Percentiles rank a stretch among this genome's conserved stretches.
Evolutionary conservation across 2,329 filamentous ascomycete genomes (phyloP).

Genomic region (Xylariaceae sp.): DNA sequence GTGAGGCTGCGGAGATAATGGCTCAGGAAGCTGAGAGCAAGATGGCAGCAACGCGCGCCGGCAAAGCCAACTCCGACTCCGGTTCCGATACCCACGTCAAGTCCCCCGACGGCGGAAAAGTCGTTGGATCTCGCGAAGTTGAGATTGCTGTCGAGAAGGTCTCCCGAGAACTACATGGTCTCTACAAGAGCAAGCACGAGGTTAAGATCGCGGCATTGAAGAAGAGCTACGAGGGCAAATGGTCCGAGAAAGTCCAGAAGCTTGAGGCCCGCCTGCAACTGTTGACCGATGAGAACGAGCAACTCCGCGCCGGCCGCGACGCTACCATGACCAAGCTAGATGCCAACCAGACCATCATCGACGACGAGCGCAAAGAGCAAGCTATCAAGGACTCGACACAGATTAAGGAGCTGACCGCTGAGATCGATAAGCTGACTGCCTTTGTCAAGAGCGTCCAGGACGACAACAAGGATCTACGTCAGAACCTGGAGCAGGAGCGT

Average conservation of each 20-base stretch:
- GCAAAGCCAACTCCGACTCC: constrained; percentile 44
- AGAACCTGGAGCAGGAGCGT: constrained; percentile 67
- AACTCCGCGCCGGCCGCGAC: constrained; percentile 62
- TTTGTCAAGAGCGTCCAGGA: constrained; percentile 66
- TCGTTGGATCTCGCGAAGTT: constrained; percentile 55
- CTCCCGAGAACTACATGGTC: constrained; percentile 83
- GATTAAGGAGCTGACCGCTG: constrained; percentile 66
- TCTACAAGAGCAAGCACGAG: constrained; percentile 98
- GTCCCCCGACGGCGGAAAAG: constrained; percentile 39
- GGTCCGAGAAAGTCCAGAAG: constrained; percentile 82
- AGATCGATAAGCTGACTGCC: constrained; percentile 69
- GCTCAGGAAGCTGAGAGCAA: constrained; percentile 73
- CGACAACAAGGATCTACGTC: constrained; percentile 63
- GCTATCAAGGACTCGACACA: constrained; percentile 65
- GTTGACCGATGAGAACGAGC: constrained; percentile 70
- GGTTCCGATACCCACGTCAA: constrained; percentile 20
- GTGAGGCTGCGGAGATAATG: constrained; percentile 70
- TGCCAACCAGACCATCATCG: constrained; percentile 41
- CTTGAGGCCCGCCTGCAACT: constrained; percentile 69
- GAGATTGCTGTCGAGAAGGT: constrained; percentile 86
- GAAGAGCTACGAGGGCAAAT: constrained; percentile 77
- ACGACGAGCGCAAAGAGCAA: constrained; percentile 48
- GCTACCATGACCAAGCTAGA: constrained; percentile 60
- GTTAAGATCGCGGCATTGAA: constrained; percentile 90
- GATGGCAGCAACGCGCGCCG: constrained; percentile 68